These are phyloP conservation scores for Nicotiana obtusifolia DNA, from an alignment of 257 asterid species.

Conservation along the genomic window DNA sequence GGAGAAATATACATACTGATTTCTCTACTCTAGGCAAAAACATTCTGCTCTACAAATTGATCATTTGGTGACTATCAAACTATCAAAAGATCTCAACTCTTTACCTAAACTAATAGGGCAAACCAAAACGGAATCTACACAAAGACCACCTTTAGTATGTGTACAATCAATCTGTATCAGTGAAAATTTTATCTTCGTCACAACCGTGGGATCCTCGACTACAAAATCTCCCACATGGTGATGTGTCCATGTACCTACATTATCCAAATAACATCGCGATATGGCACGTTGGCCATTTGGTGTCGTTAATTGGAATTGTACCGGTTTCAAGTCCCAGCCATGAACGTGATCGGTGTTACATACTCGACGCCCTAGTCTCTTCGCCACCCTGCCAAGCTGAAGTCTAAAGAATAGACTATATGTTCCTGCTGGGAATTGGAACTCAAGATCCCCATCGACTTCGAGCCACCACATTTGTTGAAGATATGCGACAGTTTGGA, in stretches of 20 bases:
- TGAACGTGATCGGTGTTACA: conserved; percentile 50
- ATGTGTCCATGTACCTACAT: conserved; percentile 61
- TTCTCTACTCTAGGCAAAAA: not conserved
- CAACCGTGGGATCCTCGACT: conserved; percentile 29
- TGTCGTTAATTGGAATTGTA: conserved; percentile 49
- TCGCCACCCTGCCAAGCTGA: conserved; percentile 53
- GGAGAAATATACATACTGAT: not conserved
- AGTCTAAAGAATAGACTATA: conserved; percentile 38
- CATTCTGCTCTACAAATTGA: not conserved
- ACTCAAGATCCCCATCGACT: conserved; percentile 20
- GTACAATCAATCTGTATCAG: conserved; percentile 83
- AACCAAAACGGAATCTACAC: conserved; percentile 66
- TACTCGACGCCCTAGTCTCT: conserved; percentile 46
- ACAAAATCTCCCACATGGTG: conserved; percentile 73
- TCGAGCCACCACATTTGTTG: conserved; percentile 32
- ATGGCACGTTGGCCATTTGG: conserved; percentile 42
- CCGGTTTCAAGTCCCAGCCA: conserved; percentile 83
- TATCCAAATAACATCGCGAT: conserved; percentile 36
- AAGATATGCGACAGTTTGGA: conserved; percentile 19
- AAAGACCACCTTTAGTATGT: conserved; percentile 79
- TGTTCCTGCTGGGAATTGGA: conserved; percentile 15
- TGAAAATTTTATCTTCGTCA: conserved; percentile 49
- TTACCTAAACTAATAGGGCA: conserved; percentile 51
- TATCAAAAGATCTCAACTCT: conserved; percentile 8
- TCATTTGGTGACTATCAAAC: not conserved